Percentiles rank a stretch among this genome's conserved stretches.
These are phyloP conservation scores for Salix suchowensis DNA, from an alignment of 345 rosid genomes.

Conservation along the genomic window DNA sequence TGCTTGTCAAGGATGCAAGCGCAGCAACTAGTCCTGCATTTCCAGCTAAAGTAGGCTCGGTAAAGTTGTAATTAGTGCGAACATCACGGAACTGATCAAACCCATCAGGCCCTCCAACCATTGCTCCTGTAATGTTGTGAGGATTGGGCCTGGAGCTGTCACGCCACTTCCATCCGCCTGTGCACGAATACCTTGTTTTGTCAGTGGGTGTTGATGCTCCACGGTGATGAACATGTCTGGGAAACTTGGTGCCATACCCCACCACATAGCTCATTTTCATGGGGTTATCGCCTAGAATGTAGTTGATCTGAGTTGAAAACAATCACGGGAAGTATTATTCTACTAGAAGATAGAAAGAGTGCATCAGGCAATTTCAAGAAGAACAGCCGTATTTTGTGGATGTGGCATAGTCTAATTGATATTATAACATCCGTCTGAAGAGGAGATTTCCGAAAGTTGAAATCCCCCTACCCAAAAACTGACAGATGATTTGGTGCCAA, in stretches of 20 bases:
- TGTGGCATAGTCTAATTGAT: neutral
- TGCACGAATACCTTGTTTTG: conserved; percentile 57
- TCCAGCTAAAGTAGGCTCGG: conserved; percentile 79
- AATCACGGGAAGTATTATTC: neutral
- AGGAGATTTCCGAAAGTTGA: neutral
- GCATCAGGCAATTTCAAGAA: neutral
- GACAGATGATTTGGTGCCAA: neutral
- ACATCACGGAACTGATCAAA: conserved; percentile 61
- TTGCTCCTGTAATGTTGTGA: conserved; percentile 72
- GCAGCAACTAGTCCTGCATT: conserved; percentile 84
- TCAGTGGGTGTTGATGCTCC: conserved; percentile 72
- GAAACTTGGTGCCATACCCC: conserved; percentile 66
- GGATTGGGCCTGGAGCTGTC: conserved; percentile 56
- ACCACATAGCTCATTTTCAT: conserved; percentile 80
- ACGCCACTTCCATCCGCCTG: conserved; percentile 62
- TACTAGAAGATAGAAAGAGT: neutral
- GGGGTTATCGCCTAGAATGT: conserved; percentile 83
- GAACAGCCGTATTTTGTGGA: neutral
- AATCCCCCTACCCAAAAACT: neutral
- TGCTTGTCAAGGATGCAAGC: conserved; percentile 60
- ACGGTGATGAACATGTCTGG: conserved; percentile 71
- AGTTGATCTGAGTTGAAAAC: conserved; percentile 41
- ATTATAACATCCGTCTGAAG: neutral
- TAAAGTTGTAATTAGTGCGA: conserved; percentile 47
- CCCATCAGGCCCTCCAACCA: conserved; percentile 81